Evolutionary conservation across 805 yeast species (phyloP), one percentile per base, ranked within the genome.

Genomic region (Barnettozyma pratensis): DNA sequence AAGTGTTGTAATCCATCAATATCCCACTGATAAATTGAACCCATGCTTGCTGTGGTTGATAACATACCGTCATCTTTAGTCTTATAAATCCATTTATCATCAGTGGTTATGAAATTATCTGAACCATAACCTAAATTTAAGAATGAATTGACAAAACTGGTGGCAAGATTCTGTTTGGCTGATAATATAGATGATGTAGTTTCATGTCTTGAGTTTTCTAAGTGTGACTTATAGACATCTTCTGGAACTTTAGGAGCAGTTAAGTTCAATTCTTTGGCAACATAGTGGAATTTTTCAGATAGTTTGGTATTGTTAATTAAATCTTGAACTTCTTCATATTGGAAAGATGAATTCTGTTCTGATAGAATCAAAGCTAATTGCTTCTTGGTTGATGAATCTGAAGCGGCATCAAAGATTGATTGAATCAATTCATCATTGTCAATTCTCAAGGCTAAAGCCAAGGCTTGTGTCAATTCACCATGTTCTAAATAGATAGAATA

Each of bases 161-260:
- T 82, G 4, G 98, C 98, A 59, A 94, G 75, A 63, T 90, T 94
- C 68, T 92, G 98, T 66, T 90, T 91, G 10, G 97, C 96, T 36
- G 96, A 87, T 39, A 89, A 70, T 46, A 79, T 73, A 9, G 69
- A 60, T 31, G 79, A 69, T 6, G 84, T 83, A 47, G 77, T 76
- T 35, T 47, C 50, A 30, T 40, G 34, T 51, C 81, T 75, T 3
- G 80, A 67, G 55, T 79, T 83, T 63, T 94, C 98, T 56, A 92
- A 75, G 65, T 92, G 96, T 30, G 90, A 82, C 67, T 91, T 90
- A 69, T 90, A 90, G 49, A 94, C 80, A 67, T 94, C 99, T 67
- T 90, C 97, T 10, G 99, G 99, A 30, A 87, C 85, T 65, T 88
- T 88, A 45, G 98, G 96, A 44, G 86, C 90, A 57, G 87, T 74